These are phyloP conservation scores for Scutellaria baicalensis DNA, from an alignment of 257 asterid genomes.

Conservation along the genomic window DNA sequence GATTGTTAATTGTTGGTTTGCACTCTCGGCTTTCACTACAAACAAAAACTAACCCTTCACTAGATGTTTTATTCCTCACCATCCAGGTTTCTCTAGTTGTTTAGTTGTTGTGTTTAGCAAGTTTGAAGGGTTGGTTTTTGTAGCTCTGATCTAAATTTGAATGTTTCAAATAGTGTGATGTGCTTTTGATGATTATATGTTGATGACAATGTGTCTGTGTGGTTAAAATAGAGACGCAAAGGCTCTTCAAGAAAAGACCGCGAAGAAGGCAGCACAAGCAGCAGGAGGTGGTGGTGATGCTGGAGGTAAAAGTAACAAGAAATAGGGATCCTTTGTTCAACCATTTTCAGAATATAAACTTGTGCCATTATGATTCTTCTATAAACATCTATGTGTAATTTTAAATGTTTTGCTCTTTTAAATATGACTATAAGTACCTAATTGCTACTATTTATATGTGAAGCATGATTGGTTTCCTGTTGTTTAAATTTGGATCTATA, in stretches of 20 bases:
- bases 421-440: background rate
- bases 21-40: background rate
- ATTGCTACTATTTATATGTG: background rate
- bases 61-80: background rate
- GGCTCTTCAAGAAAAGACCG: constrained; percentile 81
- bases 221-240: constrained; percentile 55
- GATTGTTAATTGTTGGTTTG: background rate
- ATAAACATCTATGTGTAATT: background rate
- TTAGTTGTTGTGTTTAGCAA: background rate
- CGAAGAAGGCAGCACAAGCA: constrained; percentile 66
- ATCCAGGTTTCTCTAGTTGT: background rate
- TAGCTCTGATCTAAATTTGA: too few species aligned
- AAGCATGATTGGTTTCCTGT: background rate
- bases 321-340: constrained; percentile 19
- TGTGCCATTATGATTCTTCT: background rate
- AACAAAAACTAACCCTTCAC: too few species aligned
- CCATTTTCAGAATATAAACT: background rate
- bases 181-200: background rate
- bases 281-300: constrained; percentile 39
- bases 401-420: background rate
- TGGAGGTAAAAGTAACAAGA: constrained; percentile 68
- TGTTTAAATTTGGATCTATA: background rate
- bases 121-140: background rate
- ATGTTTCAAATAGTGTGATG: too few species aligned
- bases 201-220: background rate